Evolutionary conservation across 345 rosid species (phyloP).

Genomic region (Linum trigynum): DNA sequence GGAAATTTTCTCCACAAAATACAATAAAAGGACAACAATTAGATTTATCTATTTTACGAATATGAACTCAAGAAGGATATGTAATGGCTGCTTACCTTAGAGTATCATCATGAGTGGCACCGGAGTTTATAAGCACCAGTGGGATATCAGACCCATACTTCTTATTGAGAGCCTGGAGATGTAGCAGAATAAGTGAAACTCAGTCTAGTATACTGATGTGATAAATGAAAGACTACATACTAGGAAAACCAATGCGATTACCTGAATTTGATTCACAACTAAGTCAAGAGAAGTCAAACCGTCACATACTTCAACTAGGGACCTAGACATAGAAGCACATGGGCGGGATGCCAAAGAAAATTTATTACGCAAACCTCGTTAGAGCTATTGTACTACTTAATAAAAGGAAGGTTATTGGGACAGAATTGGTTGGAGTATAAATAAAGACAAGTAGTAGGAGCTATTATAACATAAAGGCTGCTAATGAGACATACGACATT

Average conservation of each 20-base stretch:
- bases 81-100: slow-evolving; percentile 30
- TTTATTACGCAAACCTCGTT: not conserved
- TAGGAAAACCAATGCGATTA: slow-evolving; percentile 8
- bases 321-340: slow-evolving; percentile 22
- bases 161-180: slow-evolving; percentile 39
- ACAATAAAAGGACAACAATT: slow-evolving; percentile 15
- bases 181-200: slow-evolving; percentile 3
- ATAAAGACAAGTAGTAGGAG: not conserved
- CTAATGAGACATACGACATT: no score
- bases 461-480: no score
- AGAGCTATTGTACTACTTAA: no score
- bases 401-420: not conserved
- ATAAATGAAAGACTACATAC: not conserved
- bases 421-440: not conserved
- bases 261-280: slow-evolving; percentile 42
- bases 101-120: slow-evolving; percentile 23
- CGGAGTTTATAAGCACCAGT: slow-evolving; percentile 35
- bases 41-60: slow-evolving; percentile 2
- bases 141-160: slow-evolving; percentile 44
- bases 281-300: slow-evolving; percentile 38
- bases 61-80: slow-evolving; percentile 10
- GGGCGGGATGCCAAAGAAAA: not conserved
- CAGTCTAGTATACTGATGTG: not conserved
- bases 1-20: slow-evolving; percentile 43
- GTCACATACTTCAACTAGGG: slow-evolving; percentile 33